A percentile compares a stretch with the other conserved stretches of the same genome.
Evolutionary conservation across 768 basidiomycete genomes (phyloP).

Genomic region (Lentinula boryana): DNA sequence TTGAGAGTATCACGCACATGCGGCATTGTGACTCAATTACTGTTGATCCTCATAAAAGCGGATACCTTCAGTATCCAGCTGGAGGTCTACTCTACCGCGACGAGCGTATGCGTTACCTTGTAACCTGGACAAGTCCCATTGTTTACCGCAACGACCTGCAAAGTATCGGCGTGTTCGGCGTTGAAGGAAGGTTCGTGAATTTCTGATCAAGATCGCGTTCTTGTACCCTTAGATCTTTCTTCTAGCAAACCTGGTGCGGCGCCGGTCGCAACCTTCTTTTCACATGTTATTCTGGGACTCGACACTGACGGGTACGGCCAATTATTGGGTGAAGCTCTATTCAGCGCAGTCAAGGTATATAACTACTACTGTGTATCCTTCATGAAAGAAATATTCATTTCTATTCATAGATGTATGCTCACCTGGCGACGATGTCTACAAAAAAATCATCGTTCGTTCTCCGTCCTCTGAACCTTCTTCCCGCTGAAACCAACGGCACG

Average conservation of each 20-base stretch:
- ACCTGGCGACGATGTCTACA: conserved; percentile 34
- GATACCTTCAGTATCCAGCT: conserved; percentile 28
- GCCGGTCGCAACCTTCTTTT: conserved; percentile 28
- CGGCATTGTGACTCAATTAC: conserved; percentile 30
- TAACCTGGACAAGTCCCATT: conserved; percentile 24
- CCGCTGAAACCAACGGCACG: conserved; percentile 18
- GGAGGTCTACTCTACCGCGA: conserved; percentile 27
- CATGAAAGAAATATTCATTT: background rate
- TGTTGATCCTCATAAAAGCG: conserved; percentile 24
- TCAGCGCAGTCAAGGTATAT: conserved; percentile 28
- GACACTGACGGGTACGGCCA: conserved; percentile 30
- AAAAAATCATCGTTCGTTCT: conserved; percentile 27
- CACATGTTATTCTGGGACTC: conserved; percentile 34
- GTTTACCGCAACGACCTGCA: conserved; percentile 10
- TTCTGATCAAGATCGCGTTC: background rate
- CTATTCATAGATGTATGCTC: conserved; percentile 25
- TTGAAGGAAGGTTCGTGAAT: conserved; percentile 38
- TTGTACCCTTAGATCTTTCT: background rate
- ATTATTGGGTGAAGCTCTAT: conserved; percentile 31
- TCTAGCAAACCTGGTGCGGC: conserved; percentile 42
- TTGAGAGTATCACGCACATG: conserved; percentile 22
- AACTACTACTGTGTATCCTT: background rate
- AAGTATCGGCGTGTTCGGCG: conserved; percentile 37
- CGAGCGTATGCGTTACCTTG: conserved; percentile 19
- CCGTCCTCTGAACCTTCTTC: conserved; percentile 32